phyloP scores from a whole-genome alignment of 2,329 filamentous ascomycete genomes.

The Pseudogymnoascus sp. region DNA sequence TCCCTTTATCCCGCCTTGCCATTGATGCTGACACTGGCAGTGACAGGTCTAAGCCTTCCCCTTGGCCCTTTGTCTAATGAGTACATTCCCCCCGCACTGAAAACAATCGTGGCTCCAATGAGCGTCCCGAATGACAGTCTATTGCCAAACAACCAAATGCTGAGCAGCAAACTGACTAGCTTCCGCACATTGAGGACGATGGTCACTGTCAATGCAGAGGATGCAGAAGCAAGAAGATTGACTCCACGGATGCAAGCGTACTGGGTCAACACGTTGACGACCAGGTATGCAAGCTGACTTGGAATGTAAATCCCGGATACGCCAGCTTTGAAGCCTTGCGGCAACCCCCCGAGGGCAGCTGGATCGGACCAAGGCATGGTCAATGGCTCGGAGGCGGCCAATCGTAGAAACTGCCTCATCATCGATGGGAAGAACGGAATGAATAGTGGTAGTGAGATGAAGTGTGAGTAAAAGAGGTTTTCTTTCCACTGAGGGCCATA shows the following conservation, averaged over 20 bases:
- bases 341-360: constrained; percentile 25
- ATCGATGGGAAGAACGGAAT: constrained; percentile 64
- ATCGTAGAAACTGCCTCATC: constrained; percentile 53
- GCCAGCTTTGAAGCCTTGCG: constrained; percentile 33
- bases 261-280: constrained; percentile 79
- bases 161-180: constrained; percentile 80
- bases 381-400: constrained; percentile 59
- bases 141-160: constrained; percentile 93
- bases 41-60: constrained; percentile 24
- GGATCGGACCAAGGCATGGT: constrained; percentile 33
- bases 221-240: constrained; percentile 82
- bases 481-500: constrained; percentile 92
- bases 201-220: constrained; percentile 88
- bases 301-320: constrained; percentile 45
- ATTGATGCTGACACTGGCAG: constrained; percentile 16
- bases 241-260: constrained; percentile 94
- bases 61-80: constrained; percentile 57
- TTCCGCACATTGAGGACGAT: constrained; percentile 96
- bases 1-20: constrained; percentile 24
- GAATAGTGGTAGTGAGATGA: constrained; percentile 71
- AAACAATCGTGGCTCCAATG: constrained; percentile 76
- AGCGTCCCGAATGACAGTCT: constrained; percentile 68
- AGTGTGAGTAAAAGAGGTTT: constrained; percentile 87
- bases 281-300: constrained; percentile 64
- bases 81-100: constrained; percentile 85